phyloP scores from a whole-genome alignment of 2,329 filamentous ascomycete species.

The Fusarium udum region DNA sequence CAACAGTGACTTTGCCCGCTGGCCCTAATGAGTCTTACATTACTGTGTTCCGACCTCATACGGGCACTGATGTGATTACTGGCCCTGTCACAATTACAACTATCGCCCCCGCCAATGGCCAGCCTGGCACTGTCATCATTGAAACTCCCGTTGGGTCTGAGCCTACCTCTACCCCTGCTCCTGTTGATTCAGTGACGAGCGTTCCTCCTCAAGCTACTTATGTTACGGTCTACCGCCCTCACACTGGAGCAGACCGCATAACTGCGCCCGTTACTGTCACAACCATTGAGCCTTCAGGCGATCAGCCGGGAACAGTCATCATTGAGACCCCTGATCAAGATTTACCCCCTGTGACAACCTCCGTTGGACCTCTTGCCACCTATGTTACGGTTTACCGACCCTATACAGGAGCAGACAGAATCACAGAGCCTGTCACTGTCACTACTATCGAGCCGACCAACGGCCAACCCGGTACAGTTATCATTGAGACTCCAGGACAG shows the following conservation, averaged over 20 bases:
- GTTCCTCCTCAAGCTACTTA: slow-evolving; percentile 5
- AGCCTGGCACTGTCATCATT: slow-evolving; percentile 26
- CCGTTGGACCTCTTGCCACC: slow-evolving; percentile 9
- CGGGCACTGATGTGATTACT: slow-evolving; percentile 11
- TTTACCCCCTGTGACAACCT: slow-evolving; percentile 16
- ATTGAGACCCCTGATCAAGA: slow-evolving; percentile 25
- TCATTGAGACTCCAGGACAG: slow-evolving; percentile 26
- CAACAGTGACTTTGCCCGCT: slow-evolving; percentile 22
- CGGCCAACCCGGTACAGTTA: slow-evolving; percentile 26
- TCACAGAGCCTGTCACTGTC: slow-evolving; percentile 18
- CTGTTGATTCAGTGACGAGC: neutral
- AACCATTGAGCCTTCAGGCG: slow-evolving; percentile 15
- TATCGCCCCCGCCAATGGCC: slow-evolving; percentile 8
- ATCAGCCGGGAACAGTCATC: slow-evolving; percentile 25
- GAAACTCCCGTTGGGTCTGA: slow-evolving; percentile 15
- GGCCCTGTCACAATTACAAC: slow-evolving; percentile 18
- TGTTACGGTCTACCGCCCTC: slow-evolving; percentile 25
- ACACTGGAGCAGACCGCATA: slow-evolving; percentile 14
- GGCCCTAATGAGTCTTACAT: slow-evolving; percentile 21
- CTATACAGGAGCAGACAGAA: slow-evolving; percentile 7
- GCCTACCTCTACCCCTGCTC: neutral
- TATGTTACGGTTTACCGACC: slow-evolving; percentile 27
- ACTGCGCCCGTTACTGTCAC: slow-evolving; percentile 16
- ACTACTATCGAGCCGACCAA: slow-evolving; percentile 21
- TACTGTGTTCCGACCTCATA: slow-evolving; percentile 22